Base-by-base conservation (phyloP, 164 flowering plant species). In the Paratinospora sagittata region DNA sequence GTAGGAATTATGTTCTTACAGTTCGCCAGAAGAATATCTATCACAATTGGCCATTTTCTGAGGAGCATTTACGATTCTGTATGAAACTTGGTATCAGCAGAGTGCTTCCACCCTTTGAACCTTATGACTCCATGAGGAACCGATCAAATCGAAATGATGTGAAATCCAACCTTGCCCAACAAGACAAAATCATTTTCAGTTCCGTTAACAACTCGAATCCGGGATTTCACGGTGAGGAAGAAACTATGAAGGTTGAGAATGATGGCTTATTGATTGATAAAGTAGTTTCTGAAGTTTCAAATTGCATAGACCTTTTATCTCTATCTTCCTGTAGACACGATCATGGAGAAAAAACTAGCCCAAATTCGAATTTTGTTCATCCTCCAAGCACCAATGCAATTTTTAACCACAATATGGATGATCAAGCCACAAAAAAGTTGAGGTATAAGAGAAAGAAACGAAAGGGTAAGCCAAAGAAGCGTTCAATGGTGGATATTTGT, bases 21-120 rank as follows among this genome's bases (percentile, higher is more conserved):
- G 67, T 67, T 67, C 81, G 83, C 49, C 36, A 74, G 34, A 76
- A 69, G 68, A 68, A 74, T 64, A 69, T 81, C 45, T 26, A 39
- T 66, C 30, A 4, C 27, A 81, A 69, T 57, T 81, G 83, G 83
- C 83, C 83, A 74, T 81, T 81, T 70, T 65, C 71, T 23, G 72
- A 76, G 60, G 68, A 76, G 43, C 70, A 66, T 60, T 67, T 81
- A 74, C 63, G 72, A 27, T 30, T 63, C 27, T 78, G 77, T 69
- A 63, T 76, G 45, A 70, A 68, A 23, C 67, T 68, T 66, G 81
- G 83, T 27, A 33, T 81, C 74, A 72, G 21, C 17, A 72, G 69
- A 60, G 74, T 81, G 58, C 78, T 81, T 63, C 83, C 83, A 34
- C 81, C 83, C 13, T 52, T 78, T 66, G 79, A 76, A 30, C 30